Percentiles rank a stretch among this genome's conserved stretches.
These are phyloP conservation scores for Periconia macrospinosa DNA, from an alignment of 2,329 filamentous ascomycete genomes.

Conservation along the genomic window DNA sequence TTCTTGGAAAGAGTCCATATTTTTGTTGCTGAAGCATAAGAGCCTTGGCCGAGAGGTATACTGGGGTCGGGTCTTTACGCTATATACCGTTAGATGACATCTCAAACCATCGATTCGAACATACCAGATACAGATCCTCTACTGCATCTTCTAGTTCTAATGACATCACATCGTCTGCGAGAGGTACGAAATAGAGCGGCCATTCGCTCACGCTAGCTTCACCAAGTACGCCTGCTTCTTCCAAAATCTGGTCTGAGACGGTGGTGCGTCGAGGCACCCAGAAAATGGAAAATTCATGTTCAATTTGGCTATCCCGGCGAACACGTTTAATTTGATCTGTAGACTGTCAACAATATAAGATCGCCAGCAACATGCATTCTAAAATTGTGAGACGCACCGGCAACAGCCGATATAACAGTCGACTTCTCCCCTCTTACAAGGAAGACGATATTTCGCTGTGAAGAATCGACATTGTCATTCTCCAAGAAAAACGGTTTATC, in stretches of 20 bases:
- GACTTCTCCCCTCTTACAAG: conserved; percentile 88
- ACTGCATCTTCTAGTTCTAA: conserved; percentile 88
- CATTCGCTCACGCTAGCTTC: conserved; percentile 89
- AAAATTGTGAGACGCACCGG: conserved; percentile 63
- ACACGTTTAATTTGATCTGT: conserved; percentile 88
- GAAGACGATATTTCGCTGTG: conserved; percentile 93
- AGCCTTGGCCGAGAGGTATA: conserved; percentile 84
- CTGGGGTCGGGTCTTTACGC: conserved; percentile 87
- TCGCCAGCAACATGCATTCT: conserved; percentile 23
- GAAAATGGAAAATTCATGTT: conserved; percentile 95
- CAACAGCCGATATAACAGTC: conserved; percentile 79
- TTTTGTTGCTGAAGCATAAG: conserved; percentile 92
- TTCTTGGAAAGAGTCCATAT: conserved; percentile 90
- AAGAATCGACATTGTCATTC: conserved; percentile 91
- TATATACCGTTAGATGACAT: conserved; percentile 34
- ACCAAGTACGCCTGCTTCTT: conserved; percentile 89
- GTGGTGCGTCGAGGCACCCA: conserved; percentile 93
- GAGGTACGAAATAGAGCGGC: conserved; percentile 83
- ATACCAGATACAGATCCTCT: conserved; percentile 77
- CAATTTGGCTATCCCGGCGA: conserved; percentile 81
- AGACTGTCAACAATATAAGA: conserved; percentile 53
- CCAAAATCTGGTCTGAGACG: conserved; percentile 86
- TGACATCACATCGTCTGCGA: conserved; percentile 89
- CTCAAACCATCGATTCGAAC: conserved; percentile 13
- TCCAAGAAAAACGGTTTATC: conserved; percentile 97